A percentile compares a stretch with the other conserved stretches of the same genome.
Conservation (phyloP, 257 asterid genomes). For the Jasminum sambac region DNA sequence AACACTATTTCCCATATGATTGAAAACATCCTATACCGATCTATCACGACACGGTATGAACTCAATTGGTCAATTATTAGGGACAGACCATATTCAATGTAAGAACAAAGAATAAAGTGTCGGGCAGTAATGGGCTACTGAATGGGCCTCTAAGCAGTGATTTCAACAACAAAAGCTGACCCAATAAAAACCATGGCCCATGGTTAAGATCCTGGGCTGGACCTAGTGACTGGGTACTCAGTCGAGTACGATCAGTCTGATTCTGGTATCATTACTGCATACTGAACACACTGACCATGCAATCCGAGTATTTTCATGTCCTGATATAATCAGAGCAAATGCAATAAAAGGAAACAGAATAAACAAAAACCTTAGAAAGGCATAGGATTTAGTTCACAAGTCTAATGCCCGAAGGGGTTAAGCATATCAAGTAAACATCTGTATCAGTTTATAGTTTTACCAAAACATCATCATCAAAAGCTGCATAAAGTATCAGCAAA, state of each 20-base stretch:
- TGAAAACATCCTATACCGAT: background rate
- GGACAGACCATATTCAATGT: background rate
- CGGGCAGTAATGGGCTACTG: background rate
- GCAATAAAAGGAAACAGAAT: background rate
- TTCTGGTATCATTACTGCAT: background rate
- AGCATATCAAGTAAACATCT: background rate
- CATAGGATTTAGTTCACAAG: background rate
- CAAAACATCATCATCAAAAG: background rate
- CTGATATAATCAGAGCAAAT: background rate
- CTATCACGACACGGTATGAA: background rate
- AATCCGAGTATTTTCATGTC: background rate
- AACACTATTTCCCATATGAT: background rate
- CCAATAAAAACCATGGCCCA: background rate
- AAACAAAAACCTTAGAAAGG: background rate
- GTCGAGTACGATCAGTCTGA: background rate
- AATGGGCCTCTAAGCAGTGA: background rate
- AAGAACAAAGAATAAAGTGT: background rate
- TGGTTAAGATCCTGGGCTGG: background rate
- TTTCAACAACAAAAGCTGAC: background rate
- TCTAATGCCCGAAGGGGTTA: slow-evolving; percentile 11
- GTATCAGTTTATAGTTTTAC: background rate
- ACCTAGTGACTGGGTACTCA: background rate
- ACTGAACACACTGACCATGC: background rate
- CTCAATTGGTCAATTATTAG: background rate
- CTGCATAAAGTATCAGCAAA: slow-evolving; percentile 28